These are phyloP conservation scores for Magnolia changhungtana DNA, from an alignment of 164 flowering plant species.

Conservation along the genomic window DNA sequence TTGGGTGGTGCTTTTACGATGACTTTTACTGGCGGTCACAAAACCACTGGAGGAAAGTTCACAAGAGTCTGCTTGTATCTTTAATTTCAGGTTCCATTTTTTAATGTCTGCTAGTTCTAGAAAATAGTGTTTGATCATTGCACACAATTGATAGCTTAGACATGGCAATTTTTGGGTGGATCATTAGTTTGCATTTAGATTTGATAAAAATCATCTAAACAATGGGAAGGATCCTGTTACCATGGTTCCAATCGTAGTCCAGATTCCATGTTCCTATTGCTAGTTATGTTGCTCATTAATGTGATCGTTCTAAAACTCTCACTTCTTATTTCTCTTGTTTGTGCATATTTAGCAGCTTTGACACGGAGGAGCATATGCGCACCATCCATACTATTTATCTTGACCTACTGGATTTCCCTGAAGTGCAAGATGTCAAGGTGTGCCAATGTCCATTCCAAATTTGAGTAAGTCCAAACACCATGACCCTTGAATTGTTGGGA, in stretches of 20 bases:
- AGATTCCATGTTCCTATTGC: slow-evolving; percentile 18
- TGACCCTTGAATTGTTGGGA: not conserved
- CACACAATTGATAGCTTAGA: too few relatives aligned
- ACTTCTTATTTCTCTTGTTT: slow-evolving; percentile 1
- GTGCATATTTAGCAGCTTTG: slow-evolving; percentile 26
- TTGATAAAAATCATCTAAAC: too few relatives aligned
- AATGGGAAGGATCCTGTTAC: slow-evolving; percentile 2
- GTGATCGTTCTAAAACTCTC: not conserved
- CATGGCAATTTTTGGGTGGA: too few relatives aligned
- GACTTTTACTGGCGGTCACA: slow-evolving; percentile 7
- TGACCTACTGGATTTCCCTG: slow-evolving; percentile 49
- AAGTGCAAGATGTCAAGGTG: slow-evolving; percentile 17
- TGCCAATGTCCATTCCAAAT: slow-evolving; percentile 12
- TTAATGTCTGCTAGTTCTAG: too few relatives aligned
- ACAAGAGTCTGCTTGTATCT: too few relatives aligned
- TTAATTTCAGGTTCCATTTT: too few relatives aligned
- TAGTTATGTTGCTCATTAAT: not conserved
- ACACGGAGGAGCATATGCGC: slow-evolving; percentile 49
- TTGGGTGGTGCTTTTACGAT: too few relatives aligned
- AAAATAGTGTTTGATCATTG: too few relatives aligned
- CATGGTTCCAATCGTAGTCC: slow-evolving; percentile 13
- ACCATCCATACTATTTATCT: slow-evolving; percentile 55
- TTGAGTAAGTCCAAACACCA: slow-evolving; percentile 32
- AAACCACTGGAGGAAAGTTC: too few relatives aligned
- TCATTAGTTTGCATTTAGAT: too few relatives aligned